phyloP scores from a whole-genome alignment of 1,284 basidiomycete genomes.

The Leccinum fallax region DNA sequence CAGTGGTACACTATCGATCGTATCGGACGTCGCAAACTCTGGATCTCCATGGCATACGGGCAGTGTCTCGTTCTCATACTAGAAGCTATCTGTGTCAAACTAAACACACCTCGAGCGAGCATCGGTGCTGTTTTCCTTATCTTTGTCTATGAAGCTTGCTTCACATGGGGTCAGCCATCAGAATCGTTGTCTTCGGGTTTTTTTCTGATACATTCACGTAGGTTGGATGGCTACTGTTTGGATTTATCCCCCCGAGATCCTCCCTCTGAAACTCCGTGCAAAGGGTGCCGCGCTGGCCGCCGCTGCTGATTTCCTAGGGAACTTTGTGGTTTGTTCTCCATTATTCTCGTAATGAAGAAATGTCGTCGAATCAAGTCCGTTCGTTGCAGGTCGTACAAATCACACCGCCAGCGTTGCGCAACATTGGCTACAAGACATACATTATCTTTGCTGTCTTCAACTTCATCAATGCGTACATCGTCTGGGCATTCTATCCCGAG shows the following conservation, averaged over 20 bases:
- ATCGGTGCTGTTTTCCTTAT: slow-evolving; percentile 19
- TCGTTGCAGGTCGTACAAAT: slow-evolving; percentile 17
- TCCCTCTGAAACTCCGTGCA: slow-evolving; percentile 18
- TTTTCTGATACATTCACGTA: neutral
- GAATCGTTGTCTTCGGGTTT: neutral
- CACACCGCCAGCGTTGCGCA: slow-evolving; percentile 15
- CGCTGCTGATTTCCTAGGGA: slow-evolving; percentile 14
- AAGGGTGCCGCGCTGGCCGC: slow-evolving; percentile 16
- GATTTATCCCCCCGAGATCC: slow-evolving; percentile 16
- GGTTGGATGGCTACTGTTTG: slow-evolving; percentile 22
- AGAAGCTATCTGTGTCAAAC: slow-evolving; percentile 14
- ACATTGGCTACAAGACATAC: slow-evolving; percentile 21
- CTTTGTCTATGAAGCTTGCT: slow-evolving; percentile 17
- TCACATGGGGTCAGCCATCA: slow-evolving; percentile 13
- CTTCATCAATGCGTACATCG: slow-evolving; percentile 17
- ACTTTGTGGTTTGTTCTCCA: slow-evolving; percentile 12
- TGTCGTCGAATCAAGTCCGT: neutral
- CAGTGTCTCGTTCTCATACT: slow-evolving; percentile 17
- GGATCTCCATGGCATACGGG: slow-evolving; percentile 19
- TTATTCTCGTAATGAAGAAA: neutral
- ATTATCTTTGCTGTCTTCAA: slow-evolving; percentile 18
- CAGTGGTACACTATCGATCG: slow-evolving; percentile 21
- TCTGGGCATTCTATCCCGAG: slow-evolving; percentile 19
- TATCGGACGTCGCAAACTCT: slow-evolving; percentile 20
- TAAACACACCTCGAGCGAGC: slow-evolving; percentile 14